Base-by-base conservation (phyloP, 805 yeast genomes). In the Saccharomycodes ludwigii region DNA sequence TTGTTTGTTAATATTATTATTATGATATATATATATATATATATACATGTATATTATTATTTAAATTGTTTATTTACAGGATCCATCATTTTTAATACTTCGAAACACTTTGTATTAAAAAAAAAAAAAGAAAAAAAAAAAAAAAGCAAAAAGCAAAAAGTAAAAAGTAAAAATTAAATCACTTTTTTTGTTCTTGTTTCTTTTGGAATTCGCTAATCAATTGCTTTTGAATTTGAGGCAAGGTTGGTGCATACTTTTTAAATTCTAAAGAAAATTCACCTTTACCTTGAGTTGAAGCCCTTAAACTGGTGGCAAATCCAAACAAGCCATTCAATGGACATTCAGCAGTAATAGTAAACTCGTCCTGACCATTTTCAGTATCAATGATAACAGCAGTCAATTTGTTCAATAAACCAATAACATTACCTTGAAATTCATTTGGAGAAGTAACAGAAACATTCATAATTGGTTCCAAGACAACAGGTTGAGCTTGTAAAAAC, bases 241-340 rank as follows among this genome's bases (percentile, higher is more conserved):
- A 71, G 32, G 93, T 80, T 43, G 94, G 95, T 31, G 88, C 73
- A 56, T 88, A 91, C 50, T 84, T 81, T 53, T 81, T 77, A 65
- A 91, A 91, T 58, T 91, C 99, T 58, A 91, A 69, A 2, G 95
- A 73, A 58, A 91, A 91, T 62, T 93, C 97, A 50, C 99, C 98
- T 57, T 91, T 91, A 61, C 99, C 99, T 61, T 91, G 98, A 11
- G 98, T 88, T 38, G 82, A 75, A 14, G 98, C 97, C 67, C 99
- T 79, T 52, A 91, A 68, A 17, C 83, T 73, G 6, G 97, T 82
- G 6, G 97, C 95, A 53, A 91, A 83, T 23, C 98, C 98, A 57
- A 91, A 91, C 84, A 91, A 74, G 40, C 82, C 73, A 65, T 86
- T 86, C 61, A 91, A 73, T n/a, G 97, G 80, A 64, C 97, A 88